Evolutionary conservation across 2,329 filamentous ascomycete species (phyloP), one percentile per base, ranked within the genome.

Genomic region (Aspergillus hortae): DNA sequence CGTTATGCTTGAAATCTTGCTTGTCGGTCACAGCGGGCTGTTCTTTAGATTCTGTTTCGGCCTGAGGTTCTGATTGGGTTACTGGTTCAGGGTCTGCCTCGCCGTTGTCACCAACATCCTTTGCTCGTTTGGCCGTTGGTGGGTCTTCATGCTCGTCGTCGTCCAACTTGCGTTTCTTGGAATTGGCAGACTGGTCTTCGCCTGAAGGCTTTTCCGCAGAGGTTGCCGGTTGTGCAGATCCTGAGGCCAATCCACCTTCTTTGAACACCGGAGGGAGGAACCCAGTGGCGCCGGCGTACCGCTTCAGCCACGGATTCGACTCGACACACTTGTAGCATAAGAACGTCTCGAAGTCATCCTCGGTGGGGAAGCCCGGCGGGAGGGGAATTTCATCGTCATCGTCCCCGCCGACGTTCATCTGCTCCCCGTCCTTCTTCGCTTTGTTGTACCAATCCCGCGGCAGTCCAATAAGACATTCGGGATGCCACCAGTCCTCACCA

Each of bases 401-500:
- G 0, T 81, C 80, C 7, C 64, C 64, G 21, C 56, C 58, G 19
- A 17, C 40, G 11, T 53, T 51, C 10, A 7, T 7, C 40, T 5
- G 11, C n/a, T 25, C 19, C 14, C 44, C 61, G 23, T 58, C 55
- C 49, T 56, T 59, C 17, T 62, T 54, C 3, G 55, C 50, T 30
- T 55, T 58, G 49, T 67, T 62, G 42, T 70, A 71, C 84, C 88
- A 92, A 53, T 84, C 81, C 10, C 90, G 82, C 0, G 87, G 85
- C 60, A 95, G 74, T 5, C 92, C 92, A 45, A 96, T 84, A 6
- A 97, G 76, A 67, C 92, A 97, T 56, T 94, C 91, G 0, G 92
- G 90, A 74, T 97, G 92, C 80, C 90, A 97, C 92, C 92, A 97
- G 67, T 97, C 92, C 74, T 97, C 92, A 11, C 92, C 92, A 71